Evolutionary conservation across 2,329 filamentous ascomycete species (phyloP).

Genomic region (Botrytis fabae): DNA sequence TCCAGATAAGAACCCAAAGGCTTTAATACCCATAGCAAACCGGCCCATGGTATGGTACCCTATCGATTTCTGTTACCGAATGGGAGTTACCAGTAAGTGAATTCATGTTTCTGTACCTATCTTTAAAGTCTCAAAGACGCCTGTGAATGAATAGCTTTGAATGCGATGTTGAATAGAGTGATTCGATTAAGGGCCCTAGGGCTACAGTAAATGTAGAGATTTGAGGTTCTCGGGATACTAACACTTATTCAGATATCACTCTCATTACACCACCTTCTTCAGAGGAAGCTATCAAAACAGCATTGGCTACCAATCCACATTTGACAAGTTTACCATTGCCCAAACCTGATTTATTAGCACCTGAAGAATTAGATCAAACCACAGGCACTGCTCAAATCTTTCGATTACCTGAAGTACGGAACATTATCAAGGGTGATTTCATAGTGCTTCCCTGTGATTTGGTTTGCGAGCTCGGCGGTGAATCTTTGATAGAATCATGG

Average conservation of each 20-base stretch:
- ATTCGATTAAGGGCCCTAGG: neutral
- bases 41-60: slow-evolving; percentile 89
- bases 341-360: slow-evolving; percentile 73
- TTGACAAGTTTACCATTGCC: slow-evolving; percentile 72
- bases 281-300: slow-evolving; percentile 64
- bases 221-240: slow-evolving; percentile 20
- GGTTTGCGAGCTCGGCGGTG: slow-evolving; percentile 83
- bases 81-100: slow-evolving; percentile 69
- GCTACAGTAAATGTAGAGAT: neutral
- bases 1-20: slow-evolving; percentile 78
- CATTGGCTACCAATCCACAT: slow-evolving; percentile 75
- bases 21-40: slow-evolving; percentile 79
- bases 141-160: neutral
- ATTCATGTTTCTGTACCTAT: neutral
- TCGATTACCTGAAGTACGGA: slow-evolving; percentile 76
- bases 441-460: slow-evolving; percentile 90
- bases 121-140: neutral
- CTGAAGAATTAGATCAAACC: slow-evolving; percentile 73
- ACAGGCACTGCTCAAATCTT: slow-evolving; percentile 89
- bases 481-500: slow-evolving; percentile 84
- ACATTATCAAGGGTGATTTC: slow-evolving; percentile 81
- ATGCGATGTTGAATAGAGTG: neutral
- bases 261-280: slow-evolving; percentile 66
- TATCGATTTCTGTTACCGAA: slow-evolving; percentile 80
- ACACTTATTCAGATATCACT: slow-evolving; percentile 54